Percentiles rank a stretch among this genome's conserved stretches.
Evolutionary conservation across 768 basidiomycete genomes (phyloP).

Genomic region (Pholiota conissans): DNA sequence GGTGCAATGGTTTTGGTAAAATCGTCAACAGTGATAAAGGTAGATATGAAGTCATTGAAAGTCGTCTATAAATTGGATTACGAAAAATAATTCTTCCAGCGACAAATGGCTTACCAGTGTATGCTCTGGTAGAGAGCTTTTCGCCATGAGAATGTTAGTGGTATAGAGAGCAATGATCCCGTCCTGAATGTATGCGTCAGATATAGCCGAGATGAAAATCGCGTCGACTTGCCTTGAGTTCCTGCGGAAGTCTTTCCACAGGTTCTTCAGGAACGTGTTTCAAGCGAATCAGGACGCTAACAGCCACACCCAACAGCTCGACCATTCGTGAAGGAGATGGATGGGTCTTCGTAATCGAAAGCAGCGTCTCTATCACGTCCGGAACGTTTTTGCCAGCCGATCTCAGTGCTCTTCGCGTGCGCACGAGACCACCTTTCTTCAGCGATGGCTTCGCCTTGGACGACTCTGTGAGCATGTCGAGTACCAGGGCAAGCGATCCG

Average conservation of each 20-base stretch:
- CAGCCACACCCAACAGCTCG: slow-evolving; percentile 63
- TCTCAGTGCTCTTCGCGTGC: slow-evolving; percentile 66
- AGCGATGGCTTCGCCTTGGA: slow-evolving; percentile 56
- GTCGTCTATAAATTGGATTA: slow-evolving; percentile 37
- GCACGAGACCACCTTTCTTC: slow-evolving; percentile 59
- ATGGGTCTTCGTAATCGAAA: slow-evolving; percentile 50
- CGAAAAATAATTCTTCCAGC: neutral
- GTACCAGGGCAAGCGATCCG: slow-evolving; percentile 54
- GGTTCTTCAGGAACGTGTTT: slow-evolving; percentile 51
- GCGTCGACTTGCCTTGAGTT: slow-evolving; percentile 41
- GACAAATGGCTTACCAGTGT: slow-evolving; percentile 43
- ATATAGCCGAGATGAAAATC: neutral
- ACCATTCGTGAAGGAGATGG: slow-evolving; percentile 37
- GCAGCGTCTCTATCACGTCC: slow-evolving; percentile 50
- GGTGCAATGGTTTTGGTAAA: slow-evolving; percentile 61
- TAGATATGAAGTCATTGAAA: slow-evolving; percentile 61
- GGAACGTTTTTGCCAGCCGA: slow-evolving; percentile 47
- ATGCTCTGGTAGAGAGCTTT: slow-evolving; percentile 59
- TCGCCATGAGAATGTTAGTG: slow-evolving; percentile 65
- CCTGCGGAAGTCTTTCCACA: slow-evolving; percentile 41
- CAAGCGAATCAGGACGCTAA: slow-evolving; percentile 72
- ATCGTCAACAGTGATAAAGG: slow-evolving; percentile 49
- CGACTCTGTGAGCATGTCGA: slow-evolving; percentile 61
- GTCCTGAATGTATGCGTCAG: slow-evolving; percentile 33
- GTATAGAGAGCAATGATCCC: slow-evolving; percentile 62